These are phyloP conservation scores for Pythium chondricola DNA, from an alignment of 352 stramenopile genomes.

Conservation along the genomic window DNA sequence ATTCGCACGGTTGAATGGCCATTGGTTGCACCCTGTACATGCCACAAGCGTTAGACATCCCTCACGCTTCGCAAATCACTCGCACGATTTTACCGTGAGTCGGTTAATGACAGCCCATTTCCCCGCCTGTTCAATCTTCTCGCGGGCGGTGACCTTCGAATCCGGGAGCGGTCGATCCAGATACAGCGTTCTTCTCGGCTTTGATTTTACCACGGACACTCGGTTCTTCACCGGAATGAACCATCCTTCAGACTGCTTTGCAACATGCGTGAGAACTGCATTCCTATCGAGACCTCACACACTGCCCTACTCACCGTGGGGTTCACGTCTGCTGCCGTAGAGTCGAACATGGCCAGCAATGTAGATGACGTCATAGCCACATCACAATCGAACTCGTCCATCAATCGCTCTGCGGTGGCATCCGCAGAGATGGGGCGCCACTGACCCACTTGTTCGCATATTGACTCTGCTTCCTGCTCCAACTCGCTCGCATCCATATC, in stretches of 20 bases:
- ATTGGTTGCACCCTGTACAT: too few species aligned
- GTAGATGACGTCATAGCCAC: constrained; percentile 64
- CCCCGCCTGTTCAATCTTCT: constrained; percentile 16
- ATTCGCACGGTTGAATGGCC: constrained; percentile 9
- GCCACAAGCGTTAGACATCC: too few species aligned
- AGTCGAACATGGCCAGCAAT: constrained; percentile 65
- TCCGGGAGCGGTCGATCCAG: constrained; percentile 36
- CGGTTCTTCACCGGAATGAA: constrained; percentile 54
- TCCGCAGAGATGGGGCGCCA: constrained; percentile 53
- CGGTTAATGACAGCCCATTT: constrained; percentile 23
- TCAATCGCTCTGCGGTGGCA: constrained; percentile 40
- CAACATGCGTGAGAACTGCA: too few species aligned
- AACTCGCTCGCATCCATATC: neutral
- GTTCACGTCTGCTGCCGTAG: constrained; percentile 18
- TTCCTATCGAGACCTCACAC: neutral
- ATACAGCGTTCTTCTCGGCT: constrained; percentile 42
- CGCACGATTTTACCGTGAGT: constrained; percentile 20
- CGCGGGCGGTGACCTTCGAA: constrained; percentile 13
- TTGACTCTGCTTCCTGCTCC: too few species aligned
- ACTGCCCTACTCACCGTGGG: neutral
- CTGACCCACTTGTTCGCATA: neutral
- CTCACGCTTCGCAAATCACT: constrained; percentile 14
- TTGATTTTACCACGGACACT: constrained; percentile 22
- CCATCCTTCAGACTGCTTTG: constrained; percentile 36
- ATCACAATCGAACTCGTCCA: constrained; percentile 67